A percentile compares a stretch with the other conserved stretches of the same genome.
phyloP scores from a whole-genome alignment of 192 early-diverging fungal species.

The Spinellus fusiger region DNA sequence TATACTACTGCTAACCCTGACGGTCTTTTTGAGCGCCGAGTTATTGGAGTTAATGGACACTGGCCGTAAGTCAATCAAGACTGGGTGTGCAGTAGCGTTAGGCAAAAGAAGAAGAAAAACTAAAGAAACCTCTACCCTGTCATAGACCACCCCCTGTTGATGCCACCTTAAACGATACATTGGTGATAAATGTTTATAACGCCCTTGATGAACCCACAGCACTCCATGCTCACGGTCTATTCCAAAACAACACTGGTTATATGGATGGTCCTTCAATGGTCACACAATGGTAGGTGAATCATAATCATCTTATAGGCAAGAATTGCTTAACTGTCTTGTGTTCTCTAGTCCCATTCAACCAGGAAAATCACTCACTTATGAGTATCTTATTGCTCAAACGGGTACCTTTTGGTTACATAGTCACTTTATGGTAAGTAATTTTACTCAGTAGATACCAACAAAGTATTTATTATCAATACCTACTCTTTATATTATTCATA shows the following conservation, averaged over 20 bases:
- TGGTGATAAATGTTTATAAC: constrained; percentile 42
- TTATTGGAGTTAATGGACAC: constrained; percentile 58
- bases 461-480: not conserved
- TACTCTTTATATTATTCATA: not conserved
- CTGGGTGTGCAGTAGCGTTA: not conserved
- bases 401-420: constrained; percentile 87
- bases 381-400: constrained; percentile 55
- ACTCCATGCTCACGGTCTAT: constrained; percentile 76
- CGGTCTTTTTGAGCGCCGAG: constrained; percentile 50
- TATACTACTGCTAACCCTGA: constrained; percentile 61
- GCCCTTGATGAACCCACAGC: constrained; percentile 54
- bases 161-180: constrained; percentile 36
- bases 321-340: not conserved
- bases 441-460: not conserved
- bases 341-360: constrained; percentile 52
- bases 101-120: not conserved
- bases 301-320: not conserved
- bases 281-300: constrained; percentile 57
- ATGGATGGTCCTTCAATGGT: constrained; percentile 67
- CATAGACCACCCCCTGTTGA: constrained; percentile 39
- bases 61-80: constrained; percentile 47
- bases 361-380: constrained; percentile 63
- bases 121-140: constrained; percentile 6
- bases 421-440: constrained; percentile 43
- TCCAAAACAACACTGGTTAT: constrained; percentile 66